A percentile compares a stretch with the other conserved stretches of the same genome.
These are phyloP conservation scores for Penicillium sp. DNA, from an alignment of 2,329 filamentous ascomycete genomes.

Conservation along the genomic window DNA sequence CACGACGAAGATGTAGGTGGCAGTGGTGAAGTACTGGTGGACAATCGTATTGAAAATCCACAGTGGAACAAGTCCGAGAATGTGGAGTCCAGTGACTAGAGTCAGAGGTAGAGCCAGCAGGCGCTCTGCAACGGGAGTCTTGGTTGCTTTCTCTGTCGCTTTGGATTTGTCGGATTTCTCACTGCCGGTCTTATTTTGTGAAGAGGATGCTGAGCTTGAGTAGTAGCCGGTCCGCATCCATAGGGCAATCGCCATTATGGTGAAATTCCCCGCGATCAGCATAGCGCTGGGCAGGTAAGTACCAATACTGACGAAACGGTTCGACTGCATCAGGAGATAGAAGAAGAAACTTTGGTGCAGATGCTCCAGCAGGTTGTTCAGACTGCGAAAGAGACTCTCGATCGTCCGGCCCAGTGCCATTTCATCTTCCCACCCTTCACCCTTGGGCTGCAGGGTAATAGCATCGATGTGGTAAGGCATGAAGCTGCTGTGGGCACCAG, in stretches of 20 bases:
- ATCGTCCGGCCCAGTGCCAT: slow-evolving; percentile 88
- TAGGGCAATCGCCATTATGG: slow-evolving; percentile 87
- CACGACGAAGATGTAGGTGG: slow-evolving; percentile 55
- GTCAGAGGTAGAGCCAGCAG: slow-evolving; percentile 53
- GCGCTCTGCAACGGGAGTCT: slow-evolving; percentile 30
- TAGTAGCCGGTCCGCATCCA: slow-evolving; percentile 79
- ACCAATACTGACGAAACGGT: slow-evolving; percentile 94
- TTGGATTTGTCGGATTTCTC: slow-evolving; percentile 20
- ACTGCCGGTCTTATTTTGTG: slow-evolving; percentile 28
- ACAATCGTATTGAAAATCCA: slow-evolving; percentile 77
- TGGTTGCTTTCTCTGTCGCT: slow-evolving; percentile 9
- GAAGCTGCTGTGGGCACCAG: slow-evolving; percentile 88
- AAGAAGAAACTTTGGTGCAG: slow-evolving; percentile 99
- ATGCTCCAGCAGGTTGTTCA: slow-evolving; percentile 96
- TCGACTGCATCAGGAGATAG: slow-evolving; percentile 85
- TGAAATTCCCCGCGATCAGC: slow-evolving; percentile 90
- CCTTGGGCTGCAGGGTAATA: slow-evolving; percentile 83
- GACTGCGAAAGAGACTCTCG: slow-evolving; percentile 82
- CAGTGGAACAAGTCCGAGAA: slow-evolving; percentile 71
- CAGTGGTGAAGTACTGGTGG: slow-evolving; percentile 53
- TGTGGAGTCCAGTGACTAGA: slow-evolving; percentile 66
- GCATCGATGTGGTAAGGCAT: slow-evolving; percentile 98
- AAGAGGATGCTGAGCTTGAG: slow-evolving; percentile 16
- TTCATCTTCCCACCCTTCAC: slow-evolving; percentile 92
- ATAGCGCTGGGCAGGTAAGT: slow-evolving; percentile 98